Base-by-base conservation (phyloP, 78 protist species). In the Emiliania huxleyi region DNA sequence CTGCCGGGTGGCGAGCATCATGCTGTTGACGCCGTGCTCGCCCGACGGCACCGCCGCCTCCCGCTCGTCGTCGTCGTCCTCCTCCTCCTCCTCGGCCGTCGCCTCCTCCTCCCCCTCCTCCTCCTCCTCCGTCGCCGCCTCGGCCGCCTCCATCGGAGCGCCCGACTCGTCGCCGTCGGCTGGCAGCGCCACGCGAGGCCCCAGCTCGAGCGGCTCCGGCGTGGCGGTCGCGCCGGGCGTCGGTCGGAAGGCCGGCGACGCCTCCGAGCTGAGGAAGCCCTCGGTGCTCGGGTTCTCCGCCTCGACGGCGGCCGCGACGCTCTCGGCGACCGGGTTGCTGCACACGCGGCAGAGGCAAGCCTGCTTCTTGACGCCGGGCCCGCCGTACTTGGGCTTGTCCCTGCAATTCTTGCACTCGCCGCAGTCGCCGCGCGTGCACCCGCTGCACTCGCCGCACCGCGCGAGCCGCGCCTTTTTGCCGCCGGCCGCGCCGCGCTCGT, bases 401-500 rank as follows among this genome's bases (percentile, higher is more conserved):
- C 1, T 19, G 87, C 87, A 77, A 46, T 77, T 77, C 87, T 77
- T 77, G 87, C 87, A 77, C 87, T 38, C 48, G 43, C 87, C 87
- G 87, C 87, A 77, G 87, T 77, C 87, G 46, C 46, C 48, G 43
- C 44, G 2, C n/a, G 26, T 22, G 87, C 87, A 77, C n/a, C 46
- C 87, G 48, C n/a, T 12, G 87, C 87, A 77, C 46, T 0, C 22
- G 43, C 87, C 87, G 87, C 87, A 77, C 18, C 87, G 87, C 35
- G 48, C 48, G 11, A 23, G 45, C 15, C 81, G 81, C 35, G 42
- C 12, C 6, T 40, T 35, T 40, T 71, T 71, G 44, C 2, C 19
- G 42, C 42, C n/a, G 19, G 81, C 2, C 44, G 19, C 19, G 6
- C 33, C 69, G 81, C 81, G 42, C 1, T 35, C 81, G 81, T n/a